Evolutionary conservation across 2,329 filamentous ascomycete genomes (phyloP).

Genomic region (Lithohypha guttulata): DNA sequence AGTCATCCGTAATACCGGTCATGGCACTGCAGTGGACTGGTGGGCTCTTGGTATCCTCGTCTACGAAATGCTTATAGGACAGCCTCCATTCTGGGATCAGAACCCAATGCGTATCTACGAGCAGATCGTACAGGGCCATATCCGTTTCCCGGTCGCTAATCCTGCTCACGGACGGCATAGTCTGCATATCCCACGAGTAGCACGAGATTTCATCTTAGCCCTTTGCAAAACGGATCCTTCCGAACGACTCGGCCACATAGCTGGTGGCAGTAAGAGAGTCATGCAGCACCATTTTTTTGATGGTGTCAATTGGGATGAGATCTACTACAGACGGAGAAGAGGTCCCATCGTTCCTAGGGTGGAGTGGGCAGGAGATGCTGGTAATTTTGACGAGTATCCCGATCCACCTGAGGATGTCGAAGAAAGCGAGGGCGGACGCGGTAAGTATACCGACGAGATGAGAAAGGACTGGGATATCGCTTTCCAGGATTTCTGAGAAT

Average conservation of each 20-base stretch:
- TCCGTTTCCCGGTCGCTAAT: slow-evolving; percentile 44
- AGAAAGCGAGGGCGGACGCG: slow-evolving; percentile 31
- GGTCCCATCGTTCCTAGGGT: slow-evolving; percentile 55
- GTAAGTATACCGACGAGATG: slow-evolving; percentile 49
- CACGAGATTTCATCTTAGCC: slow-evolving; percentile 50
- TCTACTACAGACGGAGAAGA: slow-evolving; percentile 49
- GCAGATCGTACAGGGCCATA: slow-evolving; percentile 53
- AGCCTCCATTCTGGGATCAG: slow-evolving; percentile 59
- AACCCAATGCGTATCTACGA: slow-evolving; percentile 61
- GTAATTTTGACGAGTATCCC: slow-evolving; percentile 58
- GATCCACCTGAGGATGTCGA: slow-evolving; percentile 39
- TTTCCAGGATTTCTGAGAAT: slow-evolving; percentile 56
- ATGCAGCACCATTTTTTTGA: slow-evolving; percentile 54
- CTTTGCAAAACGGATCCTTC: slow-evolving; percentile 54
- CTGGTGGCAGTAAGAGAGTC: slow-evolving; percentile 48
- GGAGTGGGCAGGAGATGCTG: slow-evolving; percentile 48
- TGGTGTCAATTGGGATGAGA: slow-evolving; percentile 50
- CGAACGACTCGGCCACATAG: slow-evolving; percentile 53
- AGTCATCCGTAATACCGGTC: slow-evolving; percentile 55
- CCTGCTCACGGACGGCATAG: slow-evolving; percentile 13
- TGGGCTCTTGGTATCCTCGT: slow-evolving; percentile 58
- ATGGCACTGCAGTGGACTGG: slow-evolving; percentile 57
- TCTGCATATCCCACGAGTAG: slow-evolving; percentile 29
- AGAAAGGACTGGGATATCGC: slow-evolving; percentile 48
- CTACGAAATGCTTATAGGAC: slow-evolving; percentile 57